Evolutionary conservation across 306 rosid species (phyloP), one percentile per base, ranked within the genome.

Genomic region (Prinsepia uniflora): DNA sequence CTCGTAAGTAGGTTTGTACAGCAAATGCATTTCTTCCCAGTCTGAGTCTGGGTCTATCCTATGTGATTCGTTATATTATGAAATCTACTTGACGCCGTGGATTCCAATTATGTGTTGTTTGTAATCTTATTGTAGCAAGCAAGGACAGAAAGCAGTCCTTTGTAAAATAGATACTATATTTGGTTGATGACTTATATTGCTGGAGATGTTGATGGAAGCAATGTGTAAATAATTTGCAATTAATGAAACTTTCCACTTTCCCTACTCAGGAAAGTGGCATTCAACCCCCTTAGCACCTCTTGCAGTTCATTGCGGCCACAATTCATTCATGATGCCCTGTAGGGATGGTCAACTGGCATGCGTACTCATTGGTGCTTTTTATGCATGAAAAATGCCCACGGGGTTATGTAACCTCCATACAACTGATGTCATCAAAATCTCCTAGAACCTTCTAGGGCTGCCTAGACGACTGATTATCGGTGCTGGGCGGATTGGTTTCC

Each of bases 211-310:
- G 5, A 2, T 9, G 34, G 5, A 2, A 17, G 34, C 3, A 6
- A 40, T 53, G 72, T 68, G 72, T 68, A 53, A 68, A 68, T 68
- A 40, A 12, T 13, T 40, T 68, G 40, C 20, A 3, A 12, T 11
- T 10, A 52, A 68, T 53, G 47, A 53, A 52, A 68, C 40, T 39
- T 40, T 18, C 36, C 19, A 40, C 20, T n/a, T 18, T 36, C 18
- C 60, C 17, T 50, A 5, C 57, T 66, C 8, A 14, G 24, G 72
- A 36, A 6, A 49, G 6, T 7, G 70, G 42, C 55, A 30, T 30
- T 8, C 12, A 41, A 6, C 22, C 13, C 6, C 14, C 41, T 36
- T 15, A 8, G 19, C 44, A 34, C 45, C 7, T 34, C 0, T 24
- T 1, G 6, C 57, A 8, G 9, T 59, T 24, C 55, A 49, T 49